Evolutionary conservation across 768 basidiomycete species (phyloP).

Genomic region (Auricularia sp.): DNA sequence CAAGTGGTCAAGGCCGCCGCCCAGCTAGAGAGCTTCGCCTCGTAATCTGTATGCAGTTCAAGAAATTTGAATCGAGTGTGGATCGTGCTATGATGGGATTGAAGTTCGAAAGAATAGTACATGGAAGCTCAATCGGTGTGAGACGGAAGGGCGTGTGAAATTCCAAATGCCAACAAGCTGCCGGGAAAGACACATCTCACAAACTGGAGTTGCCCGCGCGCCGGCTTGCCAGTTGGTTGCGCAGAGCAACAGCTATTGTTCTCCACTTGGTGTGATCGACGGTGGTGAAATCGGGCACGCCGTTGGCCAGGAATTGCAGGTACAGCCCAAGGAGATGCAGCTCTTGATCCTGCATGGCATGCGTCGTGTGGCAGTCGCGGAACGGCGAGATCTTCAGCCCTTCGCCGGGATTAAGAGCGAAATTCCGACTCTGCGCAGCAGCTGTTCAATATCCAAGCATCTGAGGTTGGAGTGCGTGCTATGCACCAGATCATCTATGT

Average conservation of each 20-base stretch:
- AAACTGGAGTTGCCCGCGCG: background rate
- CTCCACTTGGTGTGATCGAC: background rate
- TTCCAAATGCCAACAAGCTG: background rate
- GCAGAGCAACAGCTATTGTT: background rate
- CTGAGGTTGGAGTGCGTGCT: background rate
- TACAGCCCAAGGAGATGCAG: background rate
- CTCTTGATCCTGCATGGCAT: conserved; percentile 15
- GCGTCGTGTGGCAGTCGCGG: conserved; percentile 61
- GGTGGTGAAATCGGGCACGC: background rate
- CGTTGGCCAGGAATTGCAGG: background rate
- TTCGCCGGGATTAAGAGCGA: conserved; percentile 76
- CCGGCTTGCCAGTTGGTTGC: background rate
- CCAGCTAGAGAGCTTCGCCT: conserved; percentile 6
- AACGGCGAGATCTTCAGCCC: conserved; percentile 79
- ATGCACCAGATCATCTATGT: conserved; percentile 73
- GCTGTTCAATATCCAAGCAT: conserved; percentile 1
- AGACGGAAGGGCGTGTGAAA: no score
- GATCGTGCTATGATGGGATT: background rate
- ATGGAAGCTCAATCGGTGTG: background rate
- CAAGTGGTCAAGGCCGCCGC: conserved; percentile 4
- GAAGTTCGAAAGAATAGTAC: background rate
- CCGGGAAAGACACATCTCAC: background rate
- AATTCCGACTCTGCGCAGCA: conserved; percentile 55
- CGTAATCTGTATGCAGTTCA: background rate
- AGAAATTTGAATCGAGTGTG: background rate